Evolutionary conservation across 306 rosid genomes (phyloP).

Genomic region (Myrica gale): DNA sequence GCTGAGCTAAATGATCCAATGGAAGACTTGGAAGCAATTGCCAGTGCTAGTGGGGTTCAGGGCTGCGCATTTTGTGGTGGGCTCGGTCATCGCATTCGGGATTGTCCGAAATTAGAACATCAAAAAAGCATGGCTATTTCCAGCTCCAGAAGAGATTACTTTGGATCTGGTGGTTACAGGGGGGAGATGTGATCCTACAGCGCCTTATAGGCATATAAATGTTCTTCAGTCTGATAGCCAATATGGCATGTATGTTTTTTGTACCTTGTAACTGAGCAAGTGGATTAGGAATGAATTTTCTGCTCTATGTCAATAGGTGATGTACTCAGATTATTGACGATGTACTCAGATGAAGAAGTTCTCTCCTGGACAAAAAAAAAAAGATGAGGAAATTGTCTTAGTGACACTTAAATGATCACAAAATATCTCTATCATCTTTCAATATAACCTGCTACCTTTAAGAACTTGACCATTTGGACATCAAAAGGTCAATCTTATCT

Average conservation of each 20-base stretch:
- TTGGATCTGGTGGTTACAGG: conserved; percentile 89
- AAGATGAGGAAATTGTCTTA: neutral
- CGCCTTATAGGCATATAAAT: neutral
- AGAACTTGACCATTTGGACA: too few species aligned
- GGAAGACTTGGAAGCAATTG: conserved; percentile 74
- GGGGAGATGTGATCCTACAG: conserved; percentile 61
- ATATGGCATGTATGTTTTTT: too few species aligned
- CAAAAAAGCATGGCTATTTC: conserved; percentile 85
- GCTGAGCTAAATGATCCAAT: conserved; percentile 86
- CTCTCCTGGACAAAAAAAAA: too few species aligned
- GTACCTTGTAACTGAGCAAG: neutral
- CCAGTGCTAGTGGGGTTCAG: conserved; percentile 74
- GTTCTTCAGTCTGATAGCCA: neutral
- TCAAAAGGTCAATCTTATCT: too few species aligned
- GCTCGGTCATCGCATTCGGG: conserved; percentile 86
- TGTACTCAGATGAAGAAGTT: neutral
- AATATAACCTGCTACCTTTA: too few species aligned
- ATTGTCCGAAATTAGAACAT: conserved; percentile 84
- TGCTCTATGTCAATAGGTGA: neutral
- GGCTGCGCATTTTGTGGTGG: conserved; percentile 97
- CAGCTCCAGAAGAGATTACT: conserved; percentile 73
- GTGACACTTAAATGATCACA: neutral
- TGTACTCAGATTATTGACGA: too few species aligned
- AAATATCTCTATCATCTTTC: too few species aligned
- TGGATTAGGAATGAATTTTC: neutral